A percentile compares a stretch with the other conserved stretches of the same genome.
Conservation (phyloP, 2,329 filamentous ascomycete species). For the Metarhizium robertsii region DNA sequence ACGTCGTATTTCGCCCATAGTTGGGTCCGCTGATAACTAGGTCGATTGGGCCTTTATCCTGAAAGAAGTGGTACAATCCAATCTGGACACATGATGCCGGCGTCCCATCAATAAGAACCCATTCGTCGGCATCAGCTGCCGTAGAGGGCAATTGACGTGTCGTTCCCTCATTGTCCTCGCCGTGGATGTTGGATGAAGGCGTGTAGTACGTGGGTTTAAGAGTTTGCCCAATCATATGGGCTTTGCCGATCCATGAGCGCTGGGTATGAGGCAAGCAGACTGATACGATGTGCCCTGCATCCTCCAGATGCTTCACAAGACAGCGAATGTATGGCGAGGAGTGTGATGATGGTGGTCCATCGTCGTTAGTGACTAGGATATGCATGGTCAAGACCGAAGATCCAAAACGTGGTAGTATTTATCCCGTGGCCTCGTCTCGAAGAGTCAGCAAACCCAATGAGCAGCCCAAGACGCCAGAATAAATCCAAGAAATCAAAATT, state of each 20-base stretch:
- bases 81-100: conserved; percentile 77
- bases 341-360: conserved; percentile 68
- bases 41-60: conserved; percentile 61
- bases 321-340: conserved; percentile 75
- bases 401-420: background rate
- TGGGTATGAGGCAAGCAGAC: conserved; percentile 87
- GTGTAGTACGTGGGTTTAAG: conserved; percentile 80
- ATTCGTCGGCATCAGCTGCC: conserved; percentile 56
- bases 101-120: conserved; percentile 73
- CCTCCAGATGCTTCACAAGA: conserved; percentile 60
- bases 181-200: conserved; percentile 33
- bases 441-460: background rate
- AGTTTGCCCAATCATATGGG: conserved; percentile 86
- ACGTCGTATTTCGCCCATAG: conserved; percentile 74
- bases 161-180: conserved; percentile 48
- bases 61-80: conserved; percentile 70
- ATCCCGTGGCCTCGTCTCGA: background rate
- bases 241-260: conserved; percentile 97
- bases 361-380: conserved; percentile 66
- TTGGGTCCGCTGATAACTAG: conserved; percentile 74
- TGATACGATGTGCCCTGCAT: conserved; percentile 75
- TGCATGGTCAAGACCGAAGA: conserved; percentile 36
- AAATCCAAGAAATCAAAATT: too few relatives aligned
- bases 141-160: conserved; percentile 50
- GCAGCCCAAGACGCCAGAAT: background rate